phyloP scores from a whole-genome alignment of 306 rosid genomes.

The Cotoneaster glaucophyllus region DNA sequence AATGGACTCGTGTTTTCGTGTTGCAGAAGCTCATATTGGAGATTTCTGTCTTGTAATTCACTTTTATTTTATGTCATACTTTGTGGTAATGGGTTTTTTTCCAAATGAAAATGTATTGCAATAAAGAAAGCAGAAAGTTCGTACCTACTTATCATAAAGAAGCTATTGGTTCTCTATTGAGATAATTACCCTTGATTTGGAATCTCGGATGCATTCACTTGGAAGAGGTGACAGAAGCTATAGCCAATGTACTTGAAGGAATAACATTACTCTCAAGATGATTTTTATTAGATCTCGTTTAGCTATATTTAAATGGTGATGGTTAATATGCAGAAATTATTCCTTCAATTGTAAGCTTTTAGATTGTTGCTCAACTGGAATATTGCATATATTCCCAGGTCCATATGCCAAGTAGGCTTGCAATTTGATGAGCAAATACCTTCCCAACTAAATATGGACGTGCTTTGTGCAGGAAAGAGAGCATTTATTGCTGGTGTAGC shows the following conservation, averaged over 20 bases:
- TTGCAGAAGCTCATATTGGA: not conserved
- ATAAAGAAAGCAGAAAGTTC: not conserved
- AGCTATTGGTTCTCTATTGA: not conserved
- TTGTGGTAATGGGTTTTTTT: not conserved
- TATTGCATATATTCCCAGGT: not conserved
- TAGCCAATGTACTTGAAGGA: not conserved
- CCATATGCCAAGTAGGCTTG: not conserved
- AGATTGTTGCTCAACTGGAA: not conserved
- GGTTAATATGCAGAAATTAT: not conserved
- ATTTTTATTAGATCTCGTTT: not conserved
- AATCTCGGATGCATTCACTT: not conserved
- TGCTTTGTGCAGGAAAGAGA: conserved; percentile 60
- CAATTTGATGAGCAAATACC: not conserved
- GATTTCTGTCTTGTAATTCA: not conserved
- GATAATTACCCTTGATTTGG: not conserved
- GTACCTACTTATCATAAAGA: not conserved
- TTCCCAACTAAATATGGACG: not conserved
- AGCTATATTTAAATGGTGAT: not conserved
- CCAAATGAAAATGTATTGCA: not conserved
- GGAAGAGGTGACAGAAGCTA: not conserved
- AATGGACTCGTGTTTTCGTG: not conserved
- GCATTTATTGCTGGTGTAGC: conserved; percentile 97
- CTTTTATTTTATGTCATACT: not conserved
- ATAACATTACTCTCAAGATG: not conserved
- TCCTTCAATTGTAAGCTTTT: not conserved